phyloP scores from a whole-genome alignment of 2,329 filamentous ascomycete genomes.

The Trichoderma atrobrunneum region DNA sequence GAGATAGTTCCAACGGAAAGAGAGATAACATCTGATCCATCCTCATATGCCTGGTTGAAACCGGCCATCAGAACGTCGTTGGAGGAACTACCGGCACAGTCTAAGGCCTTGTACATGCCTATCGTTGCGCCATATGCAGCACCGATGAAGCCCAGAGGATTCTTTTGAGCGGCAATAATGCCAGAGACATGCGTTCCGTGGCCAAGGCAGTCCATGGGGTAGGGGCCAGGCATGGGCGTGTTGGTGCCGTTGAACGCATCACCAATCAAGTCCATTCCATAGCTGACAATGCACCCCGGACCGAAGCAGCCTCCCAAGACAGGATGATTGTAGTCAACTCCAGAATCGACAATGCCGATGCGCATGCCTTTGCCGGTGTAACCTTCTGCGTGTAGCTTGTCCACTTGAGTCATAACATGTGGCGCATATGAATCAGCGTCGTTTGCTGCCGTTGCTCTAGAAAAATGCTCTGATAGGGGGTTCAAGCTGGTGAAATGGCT shows the following conservation, averaged over 20 bases:
- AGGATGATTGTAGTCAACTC: constrained; percentile 46
- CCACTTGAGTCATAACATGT: constrained; percentile 56
- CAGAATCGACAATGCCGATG: constrained; percentile 52
- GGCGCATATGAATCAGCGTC: constrained; percentile 27
- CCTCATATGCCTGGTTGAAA: constrained; percentile 40
- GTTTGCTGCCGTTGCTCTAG: not conserved
- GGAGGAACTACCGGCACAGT: constrained; percentile 30
- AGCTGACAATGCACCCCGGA: constrained; percentile 40
- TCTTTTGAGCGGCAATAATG: constrained; percentile 42
- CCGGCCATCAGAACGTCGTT: constrained; percentile 40
- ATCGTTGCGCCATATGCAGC: constrained; percentile 40
- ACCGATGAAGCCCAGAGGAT: constrained; percentile 37
- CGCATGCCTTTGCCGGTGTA: constrained; percentile 52
- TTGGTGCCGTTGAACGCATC: constrained; percentile 32
- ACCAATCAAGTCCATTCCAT: constrained; percentile 44
- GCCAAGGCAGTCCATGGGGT: constrained; percentile 38
- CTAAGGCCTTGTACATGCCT: constrained; percentile 38
- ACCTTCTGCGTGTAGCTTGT: constrained; percentile 49
- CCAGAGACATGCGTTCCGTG: constrained; percentile 47
- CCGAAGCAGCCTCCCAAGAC: constrained; percentile 49
- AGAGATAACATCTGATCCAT: constrained; percentile 38
- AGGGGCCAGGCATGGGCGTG: constrained; percentile 34
- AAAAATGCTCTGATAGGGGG: not conserved
- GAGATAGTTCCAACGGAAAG: constrained; percentile 33
- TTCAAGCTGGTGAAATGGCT: constrained; percentile 26